Evolutionary conservation across 345 rosid genomes (phyloP).

Genomic region (Lepidium africanum): DNA sequence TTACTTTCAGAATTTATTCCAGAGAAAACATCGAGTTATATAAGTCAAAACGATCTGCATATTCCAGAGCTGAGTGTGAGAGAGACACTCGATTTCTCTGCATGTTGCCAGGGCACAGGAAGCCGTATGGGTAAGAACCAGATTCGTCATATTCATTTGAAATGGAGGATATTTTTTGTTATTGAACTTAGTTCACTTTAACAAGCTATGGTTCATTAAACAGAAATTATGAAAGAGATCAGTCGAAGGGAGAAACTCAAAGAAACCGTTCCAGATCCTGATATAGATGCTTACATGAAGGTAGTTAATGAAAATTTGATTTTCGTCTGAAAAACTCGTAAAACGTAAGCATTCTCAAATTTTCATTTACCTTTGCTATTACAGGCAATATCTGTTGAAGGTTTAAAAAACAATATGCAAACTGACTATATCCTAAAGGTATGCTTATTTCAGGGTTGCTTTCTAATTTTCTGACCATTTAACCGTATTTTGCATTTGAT

Average conservation of each 20-base stretch:
- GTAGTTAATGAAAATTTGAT: conserved; percentile 11
- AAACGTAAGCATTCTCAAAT: not conserved
- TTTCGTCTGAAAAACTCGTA: not conserved
- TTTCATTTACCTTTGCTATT: not conserved
- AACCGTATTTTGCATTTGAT: not conserved
- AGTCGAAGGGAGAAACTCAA: conserved; percentile 47
- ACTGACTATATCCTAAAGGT: conserved; percentile 48
- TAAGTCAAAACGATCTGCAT: conserved; percentile 62
- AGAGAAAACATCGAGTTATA: conserved; percentile 53
- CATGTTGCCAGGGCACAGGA: conserved; percentile 54
- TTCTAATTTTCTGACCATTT: not conserved
- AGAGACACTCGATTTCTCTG: conserved; percentile 61
- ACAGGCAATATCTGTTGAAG: conserved; percentile 37
- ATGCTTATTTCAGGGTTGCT: not conserved
- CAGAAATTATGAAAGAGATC: conserved; percentile 53
- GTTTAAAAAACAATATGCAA: conserved; percentile 34
- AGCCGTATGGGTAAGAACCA: conserved; percentile 34
- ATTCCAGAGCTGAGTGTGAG: conserved; percentile 59
- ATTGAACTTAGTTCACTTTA: not conserved
- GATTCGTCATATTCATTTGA: not conserved
- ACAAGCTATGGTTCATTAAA: not conserved
- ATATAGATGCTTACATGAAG: conserved; percentile 64
- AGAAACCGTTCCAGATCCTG: conserved; percentile 51
- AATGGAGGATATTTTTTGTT: not conserved
- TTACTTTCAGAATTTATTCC: conserved; percentile 50